Conservation (phyloP, 2,329 filamentous ascomycete species). For the Paradendryphiella salina region DNA sequence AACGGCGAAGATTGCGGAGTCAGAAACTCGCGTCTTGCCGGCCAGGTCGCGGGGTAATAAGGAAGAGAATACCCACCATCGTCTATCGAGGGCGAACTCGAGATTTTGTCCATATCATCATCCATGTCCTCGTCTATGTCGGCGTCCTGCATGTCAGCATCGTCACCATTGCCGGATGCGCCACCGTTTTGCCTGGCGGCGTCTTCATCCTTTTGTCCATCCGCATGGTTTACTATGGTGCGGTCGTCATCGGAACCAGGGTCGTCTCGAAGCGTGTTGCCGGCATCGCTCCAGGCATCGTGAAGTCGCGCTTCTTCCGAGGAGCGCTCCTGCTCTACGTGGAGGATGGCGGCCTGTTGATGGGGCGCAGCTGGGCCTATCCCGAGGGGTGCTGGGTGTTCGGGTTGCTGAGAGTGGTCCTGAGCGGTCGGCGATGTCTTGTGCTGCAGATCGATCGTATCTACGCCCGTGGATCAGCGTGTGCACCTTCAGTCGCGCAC, state of each 20-base stretch:
- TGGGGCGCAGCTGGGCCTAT: slow-evolving; percentile 70
- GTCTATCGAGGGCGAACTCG: slow-evolving; percentile 97
- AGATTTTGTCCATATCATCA: slow-evolving; percentile 97
- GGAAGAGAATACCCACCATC: slow-evolving; percentile 80
- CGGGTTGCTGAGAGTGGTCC: slow-evolving; percentile 68
- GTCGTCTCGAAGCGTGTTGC: slow-evolving; percentile 46
- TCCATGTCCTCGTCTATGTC: slow-evolving; percentile 69
- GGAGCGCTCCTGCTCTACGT: slow-evolving; percentile 72
- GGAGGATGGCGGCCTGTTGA: slow-evolving; percentile 81
- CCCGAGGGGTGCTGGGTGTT: slow-evolving; percentile 56
- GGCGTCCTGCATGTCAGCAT: slow-evolving; percentile 63
- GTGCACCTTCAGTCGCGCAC: slow-evolving; percentile 3
- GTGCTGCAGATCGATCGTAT: slow-evolving; percentile 94
- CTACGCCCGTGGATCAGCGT: slow-evolving; percentile 54
- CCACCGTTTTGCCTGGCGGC: slow-evolving; percentile 43
- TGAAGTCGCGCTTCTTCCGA: slow-evolving; percentile 72
- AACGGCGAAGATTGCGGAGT: slow-evolving; percentile 42
- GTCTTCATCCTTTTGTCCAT: slow-evolving; percentile 35
- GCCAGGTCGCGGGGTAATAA: slow-evolving; percentile 44
- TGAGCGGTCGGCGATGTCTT: slow-evolving; percentile 79
- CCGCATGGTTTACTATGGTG: slow-evolving; percentile 26
- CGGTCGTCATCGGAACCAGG: slow-evolving; percentile 64
- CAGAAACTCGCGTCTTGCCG: slow-evolving; percentile 49
- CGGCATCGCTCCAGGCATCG: slow-evolving; percentile 53
- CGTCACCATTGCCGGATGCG: slow-evolving; percentile 46